phyloP scores from a whole-genome alignment of 1,284 basidiomycete species.

The Moniliophthora roreri region DNA sequence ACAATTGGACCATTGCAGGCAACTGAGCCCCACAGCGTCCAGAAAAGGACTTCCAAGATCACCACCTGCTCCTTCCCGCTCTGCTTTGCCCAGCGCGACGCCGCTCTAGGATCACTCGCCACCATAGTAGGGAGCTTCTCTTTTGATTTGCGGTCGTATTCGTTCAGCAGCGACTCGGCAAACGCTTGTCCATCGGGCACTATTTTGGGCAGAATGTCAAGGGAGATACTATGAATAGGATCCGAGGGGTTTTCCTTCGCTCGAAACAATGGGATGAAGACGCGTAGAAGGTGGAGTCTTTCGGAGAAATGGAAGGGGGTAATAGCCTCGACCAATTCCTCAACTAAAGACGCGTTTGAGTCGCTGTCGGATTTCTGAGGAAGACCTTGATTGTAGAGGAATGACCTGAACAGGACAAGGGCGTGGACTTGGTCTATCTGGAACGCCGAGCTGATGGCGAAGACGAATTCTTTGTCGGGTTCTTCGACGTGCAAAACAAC shows the following conservation, averaged over 20 bases:
- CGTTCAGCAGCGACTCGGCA: constrained; percentile 52
- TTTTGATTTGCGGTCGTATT: constrained; percentile 57
- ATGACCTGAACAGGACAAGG: constrained; percentile 70
- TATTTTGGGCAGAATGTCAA: constrained; percentile 55
- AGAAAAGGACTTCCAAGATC: constrained; percentile 82
- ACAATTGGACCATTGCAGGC: constrained; percentile 65
- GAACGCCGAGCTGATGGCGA: constrained; percentile 69
- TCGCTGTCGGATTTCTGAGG: constrained; percentile 47
- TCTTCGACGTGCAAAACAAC: constrained; percentile 60
- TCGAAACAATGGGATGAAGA: constrained; percentile 59
- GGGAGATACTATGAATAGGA: constrained; percentile 54
- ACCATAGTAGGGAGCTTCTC: constrained; percentile 53
- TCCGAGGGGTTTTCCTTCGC: constrained; percentile 59
- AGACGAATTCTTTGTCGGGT: constrained; percentile 64
- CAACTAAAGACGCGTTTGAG: constrained; percentile 45
- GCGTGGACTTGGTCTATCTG: constrained; percentile 78
- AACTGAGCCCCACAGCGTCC: constrained; percentile 80
- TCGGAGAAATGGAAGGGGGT: constrained; percentile 82
- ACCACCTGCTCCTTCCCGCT: constrained; percentile 78
- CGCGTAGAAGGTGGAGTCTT: constrained; percentile 61
- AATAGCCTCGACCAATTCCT: constrained; percentile 69
- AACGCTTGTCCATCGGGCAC: constrained; percentile 63
- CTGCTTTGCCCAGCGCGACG: constrained; percentile 78
- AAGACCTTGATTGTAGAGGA: constrained; percentile 77
- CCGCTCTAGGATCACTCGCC: constrained; percentile 55